A percentile compares a stretch with the other conserved stretches of the same genome.
Evolutionary conservation across 805 yeast species (phyloP).

Genomic region (Pichia nanzhaoensis): DNA sequence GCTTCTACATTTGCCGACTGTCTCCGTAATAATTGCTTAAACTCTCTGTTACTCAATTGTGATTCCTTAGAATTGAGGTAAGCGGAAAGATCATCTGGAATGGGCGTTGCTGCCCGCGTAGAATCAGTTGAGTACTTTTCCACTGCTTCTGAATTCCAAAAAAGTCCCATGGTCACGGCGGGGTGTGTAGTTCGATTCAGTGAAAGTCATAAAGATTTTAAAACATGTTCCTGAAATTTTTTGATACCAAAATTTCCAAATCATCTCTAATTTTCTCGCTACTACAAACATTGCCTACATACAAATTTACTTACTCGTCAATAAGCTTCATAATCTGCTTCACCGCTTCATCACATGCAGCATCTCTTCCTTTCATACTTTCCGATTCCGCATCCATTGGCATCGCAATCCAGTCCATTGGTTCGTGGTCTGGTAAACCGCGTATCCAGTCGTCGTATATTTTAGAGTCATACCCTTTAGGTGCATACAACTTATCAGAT

Average conservation of each 20-base stretch:
- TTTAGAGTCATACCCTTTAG: slow-evolving; percentile 35
- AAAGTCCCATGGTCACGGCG: slow-evolving; percentile 16
- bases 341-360: background rate
- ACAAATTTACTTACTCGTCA: too few species aligned
- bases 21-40: slow-evolving; percentile 21
- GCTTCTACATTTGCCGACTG: slow-evolving; percentile 10
- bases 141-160: slow-evolving; percentile 8
- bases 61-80: slow-evolving; percentile 24
- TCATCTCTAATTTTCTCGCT: too few species aligned
- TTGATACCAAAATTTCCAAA: too few species aligned
- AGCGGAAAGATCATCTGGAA: slow-evolving; percentile 24
- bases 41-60: slow-evolving; percentile 27
- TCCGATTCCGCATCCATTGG: slow-evolving; percentile 11
- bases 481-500: slow-evolving; percentile 30
- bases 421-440: slow-evolving; percentile 44
- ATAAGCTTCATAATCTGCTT: background rate
- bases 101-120: background rate
- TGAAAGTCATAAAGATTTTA: too few species aligned
- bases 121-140: background rate
- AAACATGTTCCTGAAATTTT: too few species aligned
- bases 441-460: slow-evolving; percentile 42
- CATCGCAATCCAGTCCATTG: slow-evolving; percentile 27
- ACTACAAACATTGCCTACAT: too few species aligned
- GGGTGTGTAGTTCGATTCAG: too few species aligned
- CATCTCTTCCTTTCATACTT: background rate